Conservation (phyloP, 345 rosid species). For the Cochlearia excelsa region DNA sequence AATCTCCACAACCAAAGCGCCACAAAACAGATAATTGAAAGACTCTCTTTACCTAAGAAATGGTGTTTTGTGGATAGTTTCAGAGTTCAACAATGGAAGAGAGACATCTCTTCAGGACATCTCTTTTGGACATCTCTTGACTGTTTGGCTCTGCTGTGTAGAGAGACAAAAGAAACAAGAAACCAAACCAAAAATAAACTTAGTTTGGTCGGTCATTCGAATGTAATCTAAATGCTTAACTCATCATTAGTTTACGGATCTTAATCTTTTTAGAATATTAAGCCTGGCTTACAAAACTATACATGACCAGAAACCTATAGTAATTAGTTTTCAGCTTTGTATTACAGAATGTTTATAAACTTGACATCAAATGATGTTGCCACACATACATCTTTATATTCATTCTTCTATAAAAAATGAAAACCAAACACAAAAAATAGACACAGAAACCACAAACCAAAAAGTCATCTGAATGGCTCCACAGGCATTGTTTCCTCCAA, state of each 20-base stretch:
- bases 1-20: slow-evolving; percentile 34
- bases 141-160: slow-evolving; percentile 32
- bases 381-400: slow-evolving; percentile 22
- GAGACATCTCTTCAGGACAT: slow-evolving; percentile 11
- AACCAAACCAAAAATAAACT: slow-evolving; percentile 23
- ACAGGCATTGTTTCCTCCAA: slow-evolving; percentile 68
- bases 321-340: neutral
- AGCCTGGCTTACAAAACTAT: slow-evolving; percentile 12
- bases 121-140: slow-evolving; percentile 23
- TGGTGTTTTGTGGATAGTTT: slow-evolving; percentile 24
- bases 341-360: slow-evolving; percentile 29
- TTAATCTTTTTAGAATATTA: slow-evolving; percentile 9
- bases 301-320: slow-evolving; percentile 23
- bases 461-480: slow-evolving; percentile 67
- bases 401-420: slow-evolving; percentile 14
- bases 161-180: slow-evolving; percentile 31
- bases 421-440: slow-evolving; percentile 1
- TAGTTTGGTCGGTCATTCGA: slow-evolving; percentile 27
- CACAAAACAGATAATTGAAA: slow-evolving; percentile 30
- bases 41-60: neutral
- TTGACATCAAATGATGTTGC: slow-evolving; percentile 18
- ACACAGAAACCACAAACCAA: neutral
- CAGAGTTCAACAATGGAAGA: slow-evolving; percentile 25
- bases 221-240: slow-evolving; percentile 32
- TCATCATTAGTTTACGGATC: slow-evolving; percentile 25